A percentile compares a stretch with the other conserved stretches of the same genome.
Evolutionary conservation across 2,329 filamentous ascomycete genomes (phyloP).

Genomic region (Epichloe gansuensis): DNA sequence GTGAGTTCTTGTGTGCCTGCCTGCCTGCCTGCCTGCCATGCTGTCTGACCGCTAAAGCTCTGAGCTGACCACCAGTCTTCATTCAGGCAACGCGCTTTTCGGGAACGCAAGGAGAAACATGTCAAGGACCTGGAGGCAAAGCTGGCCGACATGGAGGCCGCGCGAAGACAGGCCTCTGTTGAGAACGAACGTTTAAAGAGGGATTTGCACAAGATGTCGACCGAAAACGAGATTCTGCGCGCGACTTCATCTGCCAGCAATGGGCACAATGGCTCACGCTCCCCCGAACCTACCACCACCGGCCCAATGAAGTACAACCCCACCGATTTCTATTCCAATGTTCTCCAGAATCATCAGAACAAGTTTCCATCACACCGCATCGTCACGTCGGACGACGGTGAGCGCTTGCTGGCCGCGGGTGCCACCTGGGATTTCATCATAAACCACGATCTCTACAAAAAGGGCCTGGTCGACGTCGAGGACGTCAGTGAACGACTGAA

Average conservation of each 20-base stretch:
- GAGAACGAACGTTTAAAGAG: conserved; percentile 83
- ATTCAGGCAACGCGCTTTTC: conserved; percentile 79
- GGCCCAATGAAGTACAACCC: conserved; percentile 61
- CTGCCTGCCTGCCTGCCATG: too few species aligned
- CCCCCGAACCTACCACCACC: conserved; percentile 38
- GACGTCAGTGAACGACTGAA: conserved; percentile 71
- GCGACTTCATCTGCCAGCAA: conserved; percentile 48
- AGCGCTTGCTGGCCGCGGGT: conserved; percentile 58
- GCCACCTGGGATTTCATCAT: conserved; percentile 89
- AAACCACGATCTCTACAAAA: conserved; percentile 60
- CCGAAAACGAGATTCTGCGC: conserved; percentile 85
- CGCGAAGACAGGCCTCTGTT: conserved; percentile 55
- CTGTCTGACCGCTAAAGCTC: not conserved
- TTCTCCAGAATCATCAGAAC: conserved; percentile 48
- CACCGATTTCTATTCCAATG: conserved; percentile 55
- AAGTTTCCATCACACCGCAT: conserved; percentile 57
- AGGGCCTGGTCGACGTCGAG: conserved; percentile 67
- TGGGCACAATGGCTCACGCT: conserved; percentile 24
- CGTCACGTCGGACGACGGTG: conserved; percentile 49
- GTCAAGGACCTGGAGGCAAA: conserved; percentile 88
- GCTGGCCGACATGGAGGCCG: conserved; percentile 62
- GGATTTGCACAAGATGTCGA: conserved; percentile 70
- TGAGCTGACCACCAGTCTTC: not conserved
- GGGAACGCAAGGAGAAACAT: conserved; percentile 87
- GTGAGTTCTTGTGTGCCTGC: conserved; percentile 27